Conservation (phyloP, 2,329 filamentous ascomycete genomes). For the Colletotrichum paranaense region DNA sequence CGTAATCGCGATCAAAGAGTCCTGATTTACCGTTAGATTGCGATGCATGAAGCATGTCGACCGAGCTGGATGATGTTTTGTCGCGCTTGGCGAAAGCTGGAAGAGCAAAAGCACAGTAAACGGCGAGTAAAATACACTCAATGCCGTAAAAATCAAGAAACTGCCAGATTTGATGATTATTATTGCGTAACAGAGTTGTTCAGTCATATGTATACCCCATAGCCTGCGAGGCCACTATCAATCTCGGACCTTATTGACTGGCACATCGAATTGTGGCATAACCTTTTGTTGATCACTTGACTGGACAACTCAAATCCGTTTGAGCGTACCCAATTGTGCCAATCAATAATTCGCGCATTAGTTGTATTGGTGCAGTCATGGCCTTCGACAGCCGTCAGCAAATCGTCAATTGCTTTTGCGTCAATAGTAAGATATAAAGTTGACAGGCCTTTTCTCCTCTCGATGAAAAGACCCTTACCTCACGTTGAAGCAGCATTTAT, state of each 20-base stretch:
- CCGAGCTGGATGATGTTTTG: neutral
- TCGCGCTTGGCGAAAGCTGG: neutral
- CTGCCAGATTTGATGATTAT: too few relatives aligned
- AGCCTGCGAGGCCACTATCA: conserved; percentile 14
- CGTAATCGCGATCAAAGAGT: neutral
- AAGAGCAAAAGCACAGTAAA: conserved; percentile 19
- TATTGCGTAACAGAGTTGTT: neutral
- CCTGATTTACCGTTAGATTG: neutral
- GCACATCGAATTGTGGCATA: conserved; percentile 15
- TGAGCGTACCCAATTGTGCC: conserved; percentile 29
- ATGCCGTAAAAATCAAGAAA: conserved; percentile 17
- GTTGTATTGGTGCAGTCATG: neutral
- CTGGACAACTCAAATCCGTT: neutral
- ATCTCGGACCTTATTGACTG: conserved; percentile 14
- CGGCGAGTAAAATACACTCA: conserved; percentile 3
- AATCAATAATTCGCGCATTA: conserved; percentile 10
- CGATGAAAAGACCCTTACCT: too few relatives aligned
- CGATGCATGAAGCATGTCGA: neutral
- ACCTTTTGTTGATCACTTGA: neutral
- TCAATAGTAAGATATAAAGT: too few relatives aligned
- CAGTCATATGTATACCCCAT: neutral
- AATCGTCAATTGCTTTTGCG: too few relatives aligned
- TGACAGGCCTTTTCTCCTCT: too few relatives aligned
- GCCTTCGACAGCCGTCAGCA: neutral
- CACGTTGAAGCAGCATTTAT: too few relatives aligned